A percentile compares a stretch with the other conserved stretches of the same genome.
Conservation (phyloP, 805 yeast species). For the Priceomyces fermenticarens region DNA sequence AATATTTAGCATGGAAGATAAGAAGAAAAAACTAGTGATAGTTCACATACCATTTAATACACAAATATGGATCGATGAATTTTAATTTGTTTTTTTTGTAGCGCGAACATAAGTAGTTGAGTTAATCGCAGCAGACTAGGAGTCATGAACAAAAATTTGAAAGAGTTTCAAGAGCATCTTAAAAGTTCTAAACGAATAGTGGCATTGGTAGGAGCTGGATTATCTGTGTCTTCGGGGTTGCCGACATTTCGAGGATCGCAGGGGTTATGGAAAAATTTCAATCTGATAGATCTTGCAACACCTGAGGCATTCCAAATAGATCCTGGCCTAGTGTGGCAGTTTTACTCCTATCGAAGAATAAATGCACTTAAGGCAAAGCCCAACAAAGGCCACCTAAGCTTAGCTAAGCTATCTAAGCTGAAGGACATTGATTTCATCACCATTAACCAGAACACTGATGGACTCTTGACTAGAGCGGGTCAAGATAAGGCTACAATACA, state of each 20-base stretch:
- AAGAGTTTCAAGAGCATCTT: slow-evolving; percentile 51
- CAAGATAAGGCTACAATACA: slow-evolving; percentile 52
- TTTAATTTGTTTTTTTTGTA: not conserved
- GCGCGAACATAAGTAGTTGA: not conserved
- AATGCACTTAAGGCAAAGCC: slow-evolving; percentile 68
- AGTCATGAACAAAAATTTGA: slow-evolving; percentile 20
- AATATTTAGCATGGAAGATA: slow-evolving; percentile 55
- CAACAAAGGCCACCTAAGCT: slow-evolving; percentile 68
- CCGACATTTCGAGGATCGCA: slow-evolving; percentile 70
- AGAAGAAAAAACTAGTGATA: slow-evolving; percentile 1
- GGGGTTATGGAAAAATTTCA: slow-evolving; percentile 75
- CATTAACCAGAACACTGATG: slow-evolving; percentile 83
- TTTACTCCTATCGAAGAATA: slow-evolving; percentile 67
- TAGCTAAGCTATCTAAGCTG: slow-evolving; percentile 57
- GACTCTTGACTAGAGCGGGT: slow-evolving; percentile 62
- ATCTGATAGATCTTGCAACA: slow-evolving; percentile 81
- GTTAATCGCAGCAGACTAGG: not conserved
- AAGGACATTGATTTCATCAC: slow-evolving; percentile 47
- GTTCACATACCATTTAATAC: too few species aligned
- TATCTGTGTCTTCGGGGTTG: slow-evolving; percentile 74
- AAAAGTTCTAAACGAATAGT: slow-evolving; percentile 46
- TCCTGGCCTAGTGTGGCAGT: slow-evolving; percentile 90
- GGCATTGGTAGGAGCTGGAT: slow-evolving; percentile 79
- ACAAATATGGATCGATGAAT: too few species aligned
- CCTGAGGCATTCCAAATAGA: slow-evolving; percentile 85